Evolutionary conservation across 306 rosid genomes (phyloP).

Genomic region (Cajanus cajan): DNA sequence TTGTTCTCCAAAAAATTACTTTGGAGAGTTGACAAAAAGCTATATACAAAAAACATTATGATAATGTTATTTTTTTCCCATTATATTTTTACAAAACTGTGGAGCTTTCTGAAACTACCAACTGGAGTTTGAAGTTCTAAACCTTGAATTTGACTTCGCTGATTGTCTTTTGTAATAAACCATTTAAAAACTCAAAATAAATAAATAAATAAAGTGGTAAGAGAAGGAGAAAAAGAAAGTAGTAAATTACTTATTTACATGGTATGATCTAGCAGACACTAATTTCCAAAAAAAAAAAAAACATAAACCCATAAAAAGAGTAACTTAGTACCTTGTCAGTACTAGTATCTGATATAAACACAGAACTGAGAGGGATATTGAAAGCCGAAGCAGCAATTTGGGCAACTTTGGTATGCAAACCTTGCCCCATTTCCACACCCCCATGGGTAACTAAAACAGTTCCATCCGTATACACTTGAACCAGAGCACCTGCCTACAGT

Average conservation of each 20-base stretch:
- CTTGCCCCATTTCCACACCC: conserved; percentile 99
- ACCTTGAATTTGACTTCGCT: background rate
- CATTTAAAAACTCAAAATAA: background rate
- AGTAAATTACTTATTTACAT: background rate
- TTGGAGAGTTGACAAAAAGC: background rate
- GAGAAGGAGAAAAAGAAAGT: background rate
- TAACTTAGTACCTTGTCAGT: conserved; percentile 79
- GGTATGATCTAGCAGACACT: background rate
- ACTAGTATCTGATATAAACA: conserved; percentile 93
- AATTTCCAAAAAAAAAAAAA: conserved; percentile 17
- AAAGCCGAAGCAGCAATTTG: conserved; percentile 97
- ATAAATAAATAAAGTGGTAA: background rate
- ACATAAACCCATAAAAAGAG: background rate
- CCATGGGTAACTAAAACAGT: conserved; percentile 94
- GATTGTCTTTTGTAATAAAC: background rate
- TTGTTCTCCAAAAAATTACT: conserved; percentile 13
- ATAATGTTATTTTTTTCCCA: background rate
- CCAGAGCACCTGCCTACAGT: conserved; percentile 95
- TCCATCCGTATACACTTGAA: conserved; percentile 95
- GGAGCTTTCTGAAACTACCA: background rate
- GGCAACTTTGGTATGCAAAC: conserved; percentile 93
- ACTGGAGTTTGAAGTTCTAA: background rate
- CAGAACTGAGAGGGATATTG: conserved; percentile 77
- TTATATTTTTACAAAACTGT: background rate
- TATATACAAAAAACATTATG: background rate